A percentile compares a stretch with the other conserved stretches of the same genome.
phyloP scores from a whole-genome alignment of 371 early-diverging fungal species.

The Mucor plumbeus region DNA sequence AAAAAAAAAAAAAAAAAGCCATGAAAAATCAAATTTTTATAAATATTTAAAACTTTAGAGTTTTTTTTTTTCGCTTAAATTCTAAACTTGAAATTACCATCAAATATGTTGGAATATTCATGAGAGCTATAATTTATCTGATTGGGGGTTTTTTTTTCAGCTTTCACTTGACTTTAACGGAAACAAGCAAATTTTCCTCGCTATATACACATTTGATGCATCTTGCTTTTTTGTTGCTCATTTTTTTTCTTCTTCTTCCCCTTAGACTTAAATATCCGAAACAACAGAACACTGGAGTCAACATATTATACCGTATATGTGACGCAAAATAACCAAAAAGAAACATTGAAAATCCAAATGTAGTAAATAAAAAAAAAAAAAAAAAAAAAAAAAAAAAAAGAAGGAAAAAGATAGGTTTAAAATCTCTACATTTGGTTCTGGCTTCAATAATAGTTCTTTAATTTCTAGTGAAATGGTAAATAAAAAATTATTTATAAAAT shows the following conservation, averaged over 20 bases:
- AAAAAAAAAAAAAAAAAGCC: no score
- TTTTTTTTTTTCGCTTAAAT: no score
- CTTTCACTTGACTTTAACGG: no score
- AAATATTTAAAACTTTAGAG: no score
- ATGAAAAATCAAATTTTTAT: no score
- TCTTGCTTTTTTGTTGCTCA: not conserved
- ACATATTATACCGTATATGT: not conserved
- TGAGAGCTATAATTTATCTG: no score
- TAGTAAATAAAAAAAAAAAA: no score
- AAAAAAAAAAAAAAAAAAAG: no score
- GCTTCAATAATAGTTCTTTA: slow-evolving; percentile 4
- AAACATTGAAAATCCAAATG: not conserved
- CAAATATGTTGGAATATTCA: no score
- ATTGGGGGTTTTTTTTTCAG: no score
- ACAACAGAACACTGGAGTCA: not conserved
- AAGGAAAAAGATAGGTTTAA: no score
- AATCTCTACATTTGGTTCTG: not conserved
- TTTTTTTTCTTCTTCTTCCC: not conserved
- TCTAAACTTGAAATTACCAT: no score
- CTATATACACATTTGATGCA: not conserved
- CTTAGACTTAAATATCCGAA: slow-evolving; percentile 4
- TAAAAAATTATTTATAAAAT: not conserved
- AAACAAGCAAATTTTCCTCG: not conserved
- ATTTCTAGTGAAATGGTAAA: not conserved
- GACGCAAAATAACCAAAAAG: not conserved